Evolutionary conservation across 2,329 filamentous ascomycete genomes (phyloP).

Genomic region (Metarhizium guizhouense): DNA sequence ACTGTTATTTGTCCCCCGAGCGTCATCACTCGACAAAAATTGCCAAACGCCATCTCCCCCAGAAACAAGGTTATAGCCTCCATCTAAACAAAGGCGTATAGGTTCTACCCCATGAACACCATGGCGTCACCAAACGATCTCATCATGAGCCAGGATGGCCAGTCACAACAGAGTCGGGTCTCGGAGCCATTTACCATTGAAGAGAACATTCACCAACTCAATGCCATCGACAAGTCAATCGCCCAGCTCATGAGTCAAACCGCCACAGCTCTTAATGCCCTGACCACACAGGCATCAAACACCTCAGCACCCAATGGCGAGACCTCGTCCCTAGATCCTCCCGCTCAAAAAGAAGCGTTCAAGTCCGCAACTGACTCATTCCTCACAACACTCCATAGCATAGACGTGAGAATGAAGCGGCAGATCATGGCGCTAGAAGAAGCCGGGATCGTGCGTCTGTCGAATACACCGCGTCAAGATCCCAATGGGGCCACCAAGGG

Average conservation of each 20-base stretch:
- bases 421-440: conserved; percentile 71
- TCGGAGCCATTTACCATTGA: conserved; percentile 57
- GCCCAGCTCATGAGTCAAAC: conserved; percentile 34
- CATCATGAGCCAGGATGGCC: conserved; percentile 17
- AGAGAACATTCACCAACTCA: conserved; percentile 73
- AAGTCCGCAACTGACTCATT: conserved; percentile 56
- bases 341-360: conserved; percentile 47
- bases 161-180: conserved; percentile 10
- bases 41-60: no score
- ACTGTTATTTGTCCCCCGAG: no score
- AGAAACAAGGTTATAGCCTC: no score
- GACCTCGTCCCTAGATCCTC: conserved; percentile 25
- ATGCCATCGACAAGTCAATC: conserved; percentile 60
- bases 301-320: conserved; percentile 8
- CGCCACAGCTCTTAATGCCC: conserved; percentile 34
- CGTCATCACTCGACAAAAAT: no score
- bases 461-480: conserved; percentile 23
- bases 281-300: conserved; percentile 25
- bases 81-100: no score
- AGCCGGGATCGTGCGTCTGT: conserved; percentile 59
- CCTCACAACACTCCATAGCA: conserved; percentile 61
- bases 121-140: conserved; percentile 25
- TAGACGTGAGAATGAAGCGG: conserved; percentile 62
- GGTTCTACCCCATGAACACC: not conserved
- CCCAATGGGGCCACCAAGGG: conserved; percentile 27